A percentile compares a stretch with the other conserved stretches of the same genome.
Evolutionary conservation across 148 eudicot species (phyloP).

Genomic region (Heliosperma pusillum): DNA sequence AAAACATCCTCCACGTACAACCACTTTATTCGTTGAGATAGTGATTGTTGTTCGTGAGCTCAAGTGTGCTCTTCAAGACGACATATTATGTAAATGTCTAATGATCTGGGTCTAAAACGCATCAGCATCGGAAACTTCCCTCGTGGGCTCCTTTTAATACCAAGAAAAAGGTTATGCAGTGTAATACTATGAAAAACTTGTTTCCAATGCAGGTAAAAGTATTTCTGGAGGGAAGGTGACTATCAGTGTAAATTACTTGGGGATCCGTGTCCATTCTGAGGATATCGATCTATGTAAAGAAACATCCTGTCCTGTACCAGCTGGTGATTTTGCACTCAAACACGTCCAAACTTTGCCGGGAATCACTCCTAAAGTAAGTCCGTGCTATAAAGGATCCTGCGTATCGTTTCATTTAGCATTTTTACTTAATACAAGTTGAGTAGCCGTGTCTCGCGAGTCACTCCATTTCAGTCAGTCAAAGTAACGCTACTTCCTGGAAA

Average conservation of each 20-base stretch:
- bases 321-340: conserved; percentile 48
- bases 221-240: conserved; percentile 39
- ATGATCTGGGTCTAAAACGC: no score
- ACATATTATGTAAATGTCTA: no score
- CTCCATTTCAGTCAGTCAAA: no score
- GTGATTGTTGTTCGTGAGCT: no score
- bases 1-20: background rate
- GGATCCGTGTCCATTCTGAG: conserved; percentile 44
- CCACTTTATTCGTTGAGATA: no score
- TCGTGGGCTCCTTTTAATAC: background rate
- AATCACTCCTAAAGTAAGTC: conserved; percentile 49
- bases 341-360: conserved; percentile 50
- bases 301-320: conserved; percentile 47
- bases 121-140: background rate
- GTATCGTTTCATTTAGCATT: no score
- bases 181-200: background rate
- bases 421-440: no score
- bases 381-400: background rate
- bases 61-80: no score
- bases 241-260: conserved; percentile 45
- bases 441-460: no score
- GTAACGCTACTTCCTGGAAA: no score
- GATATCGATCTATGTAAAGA: conserved; percentile 47
- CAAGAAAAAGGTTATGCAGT: background rate
- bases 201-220: conserved; percentile 33